Conservation (phyloP, 2,329 filamentous ascomycete species). For the Ceratocystiopsis sp. region DNA sequence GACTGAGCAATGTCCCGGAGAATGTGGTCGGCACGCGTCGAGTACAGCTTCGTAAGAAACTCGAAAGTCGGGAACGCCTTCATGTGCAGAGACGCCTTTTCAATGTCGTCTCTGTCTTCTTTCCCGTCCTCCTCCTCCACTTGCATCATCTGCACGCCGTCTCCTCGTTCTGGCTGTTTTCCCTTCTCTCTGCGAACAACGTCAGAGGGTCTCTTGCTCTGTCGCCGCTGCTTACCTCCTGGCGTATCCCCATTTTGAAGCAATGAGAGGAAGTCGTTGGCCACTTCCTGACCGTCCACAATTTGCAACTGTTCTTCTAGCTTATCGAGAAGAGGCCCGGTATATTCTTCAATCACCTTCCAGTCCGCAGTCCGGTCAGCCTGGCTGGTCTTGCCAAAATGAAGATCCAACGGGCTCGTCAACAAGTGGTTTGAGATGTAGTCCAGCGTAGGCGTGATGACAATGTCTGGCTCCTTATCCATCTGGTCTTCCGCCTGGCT, state of each 20-base stretch:
- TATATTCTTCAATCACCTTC: conserved; percentile 21
- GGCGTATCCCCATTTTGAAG: neutral
- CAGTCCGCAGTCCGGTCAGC: conserved; percentile 34
- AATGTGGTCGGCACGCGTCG: conserved; percentile 38
- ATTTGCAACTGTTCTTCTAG: conserved; percentile 7
- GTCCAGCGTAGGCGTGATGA: conserved; percentile 52
- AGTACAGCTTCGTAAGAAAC: conserved; percentile 43
- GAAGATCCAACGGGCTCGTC: conserved; percentile 46
- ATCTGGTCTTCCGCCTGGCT: conserved; percentile 57
- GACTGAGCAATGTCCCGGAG: conserved; percentile 54
- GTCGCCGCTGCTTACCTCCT: neutral
- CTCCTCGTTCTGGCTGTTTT: no score
- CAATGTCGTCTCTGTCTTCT: conserved; percentile 11
- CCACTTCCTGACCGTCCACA: conserved; percentile 2
- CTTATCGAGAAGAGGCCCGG: conserved; percentile 21
- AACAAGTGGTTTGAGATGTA: conserved; percentile 62
- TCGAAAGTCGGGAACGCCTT: conserved; percentile 43
- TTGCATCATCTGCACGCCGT: neutral
- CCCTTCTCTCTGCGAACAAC: no score
- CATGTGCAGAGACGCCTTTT: conserved; percentile 20
- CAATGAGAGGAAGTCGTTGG: conserved; percentile 3
- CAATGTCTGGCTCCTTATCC: conserved; percentile 61
- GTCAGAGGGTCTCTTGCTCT: neutral
- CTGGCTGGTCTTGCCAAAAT: conserved; percentile 32
- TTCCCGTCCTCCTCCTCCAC: neutral